A percentile compares a stretch with the other conserved stretches of the same genome.
Conservation (phyloP, 257 asterid genomes). For the Nicotiana obtusifolia region DNA sequence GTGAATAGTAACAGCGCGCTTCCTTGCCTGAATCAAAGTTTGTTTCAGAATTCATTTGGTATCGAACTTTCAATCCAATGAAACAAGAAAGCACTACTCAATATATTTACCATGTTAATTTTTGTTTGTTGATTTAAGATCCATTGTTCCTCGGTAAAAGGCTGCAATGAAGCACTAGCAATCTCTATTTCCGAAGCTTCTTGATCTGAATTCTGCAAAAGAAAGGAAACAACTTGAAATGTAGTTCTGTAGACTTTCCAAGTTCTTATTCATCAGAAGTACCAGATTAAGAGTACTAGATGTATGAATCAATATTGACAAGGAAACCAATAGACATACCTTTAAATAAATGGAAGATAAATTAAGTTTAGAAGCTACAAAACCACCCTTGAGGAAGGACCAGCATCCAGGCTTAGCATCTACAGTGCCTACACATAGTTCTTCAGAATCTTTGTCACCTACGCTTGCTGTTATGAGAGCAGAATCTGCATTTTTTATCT, state of each 20-base stretch:
- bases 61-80: not conserved
- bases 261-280: not conserved
- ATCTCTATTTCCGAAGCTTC: slow-evolving; percentile 13
- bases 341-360: slow-evolving; percentile 34
- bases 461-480: slow-evolving; percentile 40
- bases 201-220: slow-evolving; percentile 12
- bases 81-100: not conserved
- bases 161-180: slow-evolving; percentile 31
- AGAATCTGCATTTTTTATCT: slow-evolving; percentile 29
- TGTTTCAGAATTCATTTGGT: not conserved
- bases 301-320: not conserved
- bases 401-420: slow-evolving; percentile 59
- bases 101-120: slow-evolving; percentile 21
- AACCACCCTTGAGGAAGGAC: slow-evolving; percentile 82
- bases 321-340: slow-evolving; percentile 28
- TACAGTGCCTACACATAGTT: slow-evolving; percentile 57
- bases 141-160: slow-evolving; percentile 32
- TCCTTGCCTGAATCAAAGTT: slow-evolving; percentile 31
- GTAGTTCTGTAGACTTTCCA: not conserved
- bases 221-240: not conserved
- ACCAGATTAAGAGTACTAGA: not conserved
- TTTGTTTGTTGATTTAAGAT: slow-evolving; percentile 17
- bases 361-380: slow-evolving; percentile 37
- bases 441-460: slow-evolving; percentile 23
- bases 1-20: slow-evolving; percentile 34